These are phyloP conservation scores for Plicaturopsis crispa DNA, from an alignment of 768 basidiomycete species.

Conservation along the genomic window DNA sequence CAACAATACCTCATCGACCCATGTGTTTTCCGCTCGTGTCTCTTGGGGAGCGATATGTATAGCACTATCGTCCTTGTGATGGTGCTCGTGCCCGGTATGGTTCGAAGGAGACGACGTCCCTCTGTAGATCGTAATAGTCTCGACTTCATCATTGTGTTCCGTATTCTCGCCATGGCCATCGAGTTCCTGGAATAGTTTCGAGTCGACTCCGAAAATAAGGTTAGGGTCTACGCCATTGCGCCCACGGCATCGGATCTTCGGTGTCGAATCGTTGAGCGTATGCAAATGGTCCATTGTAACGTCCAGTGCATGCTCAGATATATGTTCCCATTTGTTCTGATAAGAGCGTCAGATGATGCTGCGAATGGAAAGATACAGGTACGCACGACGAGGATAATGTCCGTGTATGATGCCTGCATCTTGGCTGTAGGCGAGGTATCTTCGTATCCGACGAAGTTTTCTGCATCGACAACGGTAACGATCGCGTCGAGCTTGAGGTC, in stretches of 20 bases:
- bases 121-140: constrained; percentile 60
- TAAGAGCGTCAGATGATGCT: constrained; percentile 3
- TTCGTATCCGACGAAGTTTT: constrained; percentile 90
- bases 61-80: constrained; percentile 8
- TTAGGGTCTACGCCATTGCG: constrained; percentile 64
- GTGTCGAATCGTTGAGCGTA: constrained; percentile 86
- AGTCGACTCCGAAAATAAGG: constrained; percentile 84
- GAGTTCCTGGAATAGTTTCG: constrained; percentile 54
- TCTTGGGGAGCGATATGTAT: constrained; percentile 3
- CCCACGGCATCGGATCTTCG: constrained; percentile 67
- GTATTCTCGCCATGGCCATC: constrained; percentile 7
- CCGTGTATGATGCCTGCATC: constrained; percentile 95
- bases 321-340: constrained; percentile 88
- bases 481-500: constrained; percentile 86
- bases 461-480: constrained; percentile 84
- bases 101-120: constrained; percentile 22
- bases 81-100: constrained; percentile 13
- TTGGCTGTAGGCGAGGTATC: constrained; percentile 87
- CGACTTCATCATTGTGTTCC: constrained; percentile 77
- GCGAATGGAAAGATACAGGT: constrained; percentile 1
- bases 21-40: background rate
- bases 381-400: constrained; percentile 78
- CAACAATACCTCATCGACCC: constrained; percentile 23
- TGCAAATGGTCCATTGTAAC: constrained; percentile 79
- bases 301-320: constrained; percentile 74